Conservation (phyloP, 169 alveolate species). For the Plasmodium knowlesi region DNA sequence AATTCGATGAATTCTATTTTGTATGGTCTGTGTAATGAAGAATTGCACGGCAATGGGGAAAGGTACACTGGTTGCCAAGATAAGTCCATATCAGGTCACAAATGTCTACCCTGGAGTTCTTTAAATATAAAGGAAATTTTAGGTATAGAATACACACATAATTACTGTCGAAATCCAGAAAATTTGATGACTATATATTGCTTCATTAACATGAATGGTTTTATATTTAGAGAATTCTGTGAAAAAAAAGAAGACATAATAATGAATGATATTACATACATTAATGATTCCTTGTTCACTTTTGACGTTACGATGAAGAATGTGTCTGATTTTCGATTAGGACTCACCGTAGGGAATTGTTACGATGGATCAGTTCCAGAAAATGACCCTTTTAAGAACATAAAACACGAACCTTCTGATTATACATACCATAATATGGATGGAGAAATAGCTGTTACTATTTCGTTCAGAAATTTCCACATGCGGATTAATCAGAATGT, state of each 20-base stretch:
- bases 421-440: conserved; percentile 43
- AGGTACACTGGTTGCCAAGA: conserved; percentile 35
- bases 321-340: conserved; percentile 69
- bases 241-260: not conserved
- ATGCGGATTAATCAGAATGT: not conserved
- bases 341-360: not conserved
- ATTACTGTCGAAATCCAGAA: conserved; percentile 67
- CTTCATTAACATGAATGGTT: conserved; percentile 11
- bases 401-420: not conserved
- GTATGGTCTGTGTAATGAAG: conserved; percentile 21
- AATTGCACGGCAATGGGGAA: conserved; percentile 8
- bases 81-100: conserved; percentile 19
- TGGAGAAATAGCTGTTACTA: conserved; percentile 51
- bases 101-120: conserved; percentile 36
- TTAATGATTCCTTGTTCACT: not conserved
- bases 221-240: conserved; percentile 43
- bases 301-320: conserved; percentile 67
- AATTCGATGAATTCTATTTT: not conserved
- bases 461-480: not conserved
- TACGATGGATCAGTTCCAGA: too few species aligned
- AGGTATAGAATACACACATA: not conserved
- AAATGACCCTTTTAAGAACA: not conserved
- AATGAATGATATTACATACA: conserved; percentile 17
- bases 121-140: not conserved
- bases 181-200: conserved; percentile 13